phyloP scores from a whole-genome alignment of 2,329 filamentous ascomycete genomes.

The Myriosclerotinia curreyana region DNA sequence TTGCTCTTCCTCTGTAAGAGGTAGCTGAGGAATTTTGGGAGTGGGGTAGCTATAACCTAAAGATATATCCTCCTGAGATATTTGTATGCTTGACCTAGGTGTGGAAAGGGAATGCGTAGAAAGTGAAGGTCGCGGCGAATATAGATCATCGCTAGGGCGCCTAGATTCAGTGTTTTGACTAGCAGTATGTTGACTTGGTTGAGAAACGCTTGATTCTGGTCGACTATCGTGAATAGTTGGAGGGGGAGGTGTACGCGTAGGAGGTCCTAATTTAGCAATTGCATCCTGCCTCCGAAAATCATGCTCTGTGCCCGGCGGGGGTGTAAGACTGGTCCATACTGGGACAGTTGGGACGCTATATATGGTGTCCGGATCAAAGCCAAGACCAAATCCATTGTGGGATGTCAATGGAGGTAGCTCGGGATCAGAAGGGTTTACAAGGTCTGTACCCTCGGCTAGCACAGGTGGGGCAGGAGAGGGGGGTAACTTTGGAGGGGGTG shows the following conservation, averaged over 20 bases:
- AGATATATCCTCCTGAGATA: constrained; percentile 17
- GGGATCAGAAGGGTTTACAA: constrained; percentile 24
- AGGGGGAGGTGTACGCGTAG: constrained; percentile 18
- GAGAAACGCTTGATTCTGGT: constrained; percentile 31
- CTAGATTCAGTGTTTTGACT: constrained; percentile 34
- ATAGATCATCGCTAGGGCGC: constrained; percentile 36
- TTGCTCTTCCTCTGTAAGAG: constrained; percentile 40
- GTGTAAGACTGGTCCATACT: constrained; percentile 32
- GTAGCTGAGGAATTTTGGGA: constrained; percentile 2
- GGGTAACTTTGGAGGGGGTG: constrained; percentile 43
- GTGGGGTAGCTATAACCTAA: constrained; percentile 6
- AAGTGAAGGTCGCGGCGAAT: constrained; percentile 35
- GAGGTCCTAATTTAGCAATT: constrained; percentile 13
- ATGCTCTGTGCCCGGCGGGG: constrained; percentile 27
- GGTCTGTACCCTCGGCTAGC: constrained; percentile 16
- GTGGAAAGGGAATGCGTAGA: constrained; percentile 35
- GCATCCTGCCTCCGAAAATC: constrained; percentile 22
- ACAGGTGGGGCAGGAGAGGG: constrained; percentile 31
- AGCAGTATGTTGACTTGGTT: constrained; percentile 32
- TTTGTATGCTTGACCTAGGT: constrained; percentile 21
- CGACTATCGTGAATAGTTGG: constrained; percentile 10
- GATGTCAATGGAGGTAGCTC: constrained; percentile 32
- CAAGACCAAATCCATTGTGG: constrained; percentile 33
- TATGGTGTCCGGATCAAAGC: constrained; percentile 24
- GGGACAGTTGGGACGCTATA: constrained; percentile 28